Base-by-base conservation (phyloP, 2,329 filamentous ascomycete species). In the Parastagonospora avenae region DNA sequence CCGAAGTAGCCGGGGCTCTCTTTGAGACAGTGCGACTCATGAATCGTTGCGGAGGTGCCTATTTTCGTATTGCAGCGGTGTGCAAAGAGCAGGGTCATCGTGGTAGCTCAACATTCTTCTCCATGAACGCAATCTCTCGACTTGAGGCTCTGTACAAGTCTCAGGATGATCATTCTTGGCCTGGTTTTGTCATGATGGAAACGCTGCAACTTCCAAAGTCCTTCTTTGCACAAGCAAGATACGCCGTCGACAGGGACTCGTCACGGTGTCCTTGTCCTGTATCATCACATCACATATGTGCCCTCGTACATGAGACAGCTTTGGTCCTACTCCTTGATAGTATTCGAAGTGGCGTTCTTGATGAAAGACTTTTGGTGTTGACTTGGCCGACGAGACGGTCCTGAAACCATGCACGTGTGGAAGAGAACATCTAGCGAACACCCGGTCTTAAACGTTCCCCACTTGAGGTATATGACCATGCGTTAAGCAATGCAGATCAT, bases 371-470 rank as follows among this genome's bases (percentile, higher is more conserved):
- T 44, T 28, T 55, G 48, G 37, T 50, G 52, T 43, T 54, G 56
- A 45, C 36, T 44, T 30, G 8, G 5, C 33, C 27, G 44, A 40
- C 56, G 59, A 57, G 59, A 63, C 60, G 43, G 12, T 36, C 9
- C 46, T 63, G 60, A 63, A 63, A 63, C 58, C 46, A 16, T 49
- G 41, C 49, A 33, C 32, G 60, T 56, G 43, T 54, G 42, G 44
- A 42, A 42, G 45, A 45, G 48, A 55, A 55, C 55, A 12, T 35
- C 32, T 47, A 32, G 28, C 48, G 53, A 53, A 60, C 51, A 55
- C 42, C 42, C 49, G 42, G 50, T 42, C 49, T 56, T 43, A 45
- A 33, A 42, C 38, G 16, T 24, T 40, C 19, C 48, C 2, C 31
- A 44, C 30, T 30, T n/a, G 16, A 41, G 19, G 19, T 48, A 53